These are phyloP conservation scores for Plectranthus barbatus DNA, from an alignment of 257 asterid genomes.

Conservation along the genomic window DNA sequence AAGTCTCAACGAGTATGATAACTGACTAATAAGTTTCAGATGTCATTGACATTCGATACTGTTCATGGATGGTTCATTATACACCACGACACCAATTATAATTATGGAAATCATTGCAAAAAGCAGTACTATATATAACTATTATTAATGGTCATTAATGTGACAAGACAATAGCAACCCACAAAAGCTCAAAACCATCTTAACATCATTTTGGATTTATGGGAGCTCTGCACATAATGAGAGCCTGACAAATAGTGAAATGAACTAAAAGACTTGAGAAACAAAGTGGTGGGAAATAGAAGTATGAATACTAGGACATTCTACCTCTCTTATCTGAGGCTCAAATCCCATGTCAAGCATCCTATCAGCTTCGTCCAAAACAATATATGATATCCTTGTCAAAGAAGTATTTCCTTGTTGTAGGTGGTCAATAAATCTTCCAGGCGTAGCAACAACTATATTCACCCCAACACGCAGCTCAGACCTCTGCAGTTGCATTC, in stretches of 20 bases:
- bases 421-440: conserved; percentile 81
- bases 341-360: conserved; percentile 98
- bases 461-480: conserved; percentile 76
- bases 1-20: neutral
- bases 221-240: neutral
- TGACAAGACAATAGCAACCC: neutral
- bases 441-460: conserved; percentile 92
- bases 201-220: neutral
- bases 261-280: conserved; percentile 5
- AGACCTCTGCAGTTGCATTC: conserved; percentile 59
- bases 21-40: neutral
- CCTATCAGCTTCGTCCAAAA: conserved; percentile 90
- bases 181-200: neutral
- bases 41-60: conserved; percentile 5
- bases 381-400: conserved; percentile 61
- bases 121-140: neutral
- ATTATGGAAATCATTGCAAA: neutral
- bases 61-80: conserved; percentile 2
- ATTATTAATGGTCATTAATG: too few species aligned
- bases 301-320: neutral
- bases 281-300: neutral
- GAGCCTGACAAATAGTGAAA: neutral
- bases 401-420: conserved; percentile 76
- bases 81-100: neutral
- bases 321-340: conserved; percentile 91